Evolutionary conservation across 768 basidiomycete genomes (phyloP).

Genomic region (Tylopilus balloui): DNA sequence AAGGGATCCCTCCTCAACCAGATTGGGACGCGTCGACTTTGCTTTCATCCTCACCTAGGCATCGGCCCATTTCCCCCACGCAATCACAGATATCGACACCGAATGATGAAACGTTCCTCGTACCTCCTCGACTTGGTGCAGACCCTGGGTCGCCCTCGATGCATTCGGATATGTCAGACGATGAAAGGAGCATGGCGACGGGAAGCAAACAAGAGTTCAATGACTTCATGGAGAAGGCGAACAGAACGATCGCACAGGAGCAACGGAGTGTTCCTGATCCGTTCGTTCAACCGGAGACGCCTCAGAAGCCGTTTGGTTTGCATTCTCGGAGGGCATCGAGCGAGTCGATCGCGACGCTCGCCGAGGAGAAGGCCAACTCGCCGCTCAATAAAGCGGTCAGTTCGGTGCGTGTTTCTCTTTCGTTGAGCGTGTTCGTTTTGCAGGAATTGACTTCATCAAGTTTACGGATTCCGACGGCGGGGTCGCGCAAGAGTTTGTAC

Average conservation of each 20-base stretch:
- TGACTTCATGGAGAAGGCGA: conserved; percentile 83
- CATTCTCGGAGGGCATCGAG: conserved; percentile 80
- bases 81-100: conserved; percentile 59
- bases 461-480: conserved; percentile 94
- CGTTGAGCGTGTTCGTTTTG: neutral
- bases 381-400: conserved; percentile 93
- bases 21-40: conserved; percentile 71
- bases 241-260: conserved; percentile 76
- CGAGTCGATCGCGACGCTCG: conserved; percentile 89
- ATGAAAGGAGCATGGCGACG: conserved; percentile 40
- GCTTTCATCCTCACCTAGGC: conserved; percentile 34
- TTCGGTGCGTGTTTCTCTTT: conserved; percentile 46
- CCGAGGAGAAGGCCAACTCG: conserved; percentile 86
- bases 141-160: conserved; percentile 23
- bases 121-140: conserved; percentile 31
- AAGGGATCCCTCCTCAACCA: conserved; percentile 62
- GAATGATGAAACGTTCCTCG: conserved; percentile 39
- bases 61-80: conserved; percentile 52
- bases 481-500: conserved; percentile 84
- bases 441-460: conserved; percentile 33
- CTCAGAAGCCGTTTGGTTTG: conserved; percentile 69
- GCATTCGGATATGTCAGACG: conserved; percentile 54
- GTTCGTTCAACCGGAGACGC: conserved; percentile 63
- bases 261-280: conserved; percentile 79
- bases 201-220: conserved; percentile 48